Evolutionary conservation across 2,329 filamentous ascomycete genomes (phyloP), one percentile per base, ranked within the genome.

Genomic region (Ophiostoma perfectum): DNA sequence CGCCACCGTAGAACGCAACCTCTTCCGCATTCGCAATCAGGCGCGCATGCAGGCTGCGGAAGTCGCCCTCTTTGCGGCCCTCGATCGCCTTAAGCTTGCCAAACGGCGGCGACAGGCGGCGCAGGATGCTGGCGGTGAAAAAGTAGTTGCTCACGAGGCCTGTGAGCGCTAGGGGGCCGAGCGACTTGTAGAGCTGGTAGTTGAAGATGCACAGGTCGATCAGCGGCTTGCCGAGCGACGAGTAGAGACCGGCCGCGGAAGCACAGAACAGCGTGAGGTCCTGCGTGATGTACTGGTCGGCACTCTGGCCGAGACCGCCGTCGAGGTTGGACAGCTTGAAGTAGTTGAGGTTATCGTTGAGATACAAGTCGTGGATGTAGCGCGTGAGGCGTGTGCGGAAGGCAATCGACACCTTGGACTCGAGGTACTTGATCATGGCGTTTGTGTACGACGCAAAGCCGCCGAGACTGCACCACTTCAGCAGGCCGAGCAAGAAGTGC

Each of bases 161-260:
- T 4, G 89, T 90, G 69, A 98, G 81, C 0, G 95, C 95, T 18
- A 98, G 79, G 0, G 94, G 93, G 0, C 95, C 95, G 0, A 99
- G 83, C 0, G 93, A 96, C 47, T 90, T 90, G 78, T 96, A 97
- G 0, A 99, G 86, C 78, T 99, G 95, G 77, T 96, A 99, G 79
- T 96, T 99, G 83, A 99, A 99, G 64, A 98, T 95, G 73, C 93
- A 91, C 2, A 99, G 83, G 77, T 99, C 95, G n/a, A 99, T 92
- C 72, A 97, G 88, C 0, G 95, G 95, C 78, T 99, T 99, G n/a
- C 95, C 95, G 3, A 99, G 83, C 0, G 93, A 97, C 0, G 95
- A 98, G 80, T 98, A 99, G 5, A 99, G 81, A 36, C 92, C 92
- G 16, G 95, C 93, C 0, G 95, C 94, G 3, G 93, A 89, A 11